Evolutionary conservation across 495 filamentous ascomycete species (phyloP), one percentile per base, ranked within the genome.

Genomic region (Aspergillus incahuasiensis): DNA sequence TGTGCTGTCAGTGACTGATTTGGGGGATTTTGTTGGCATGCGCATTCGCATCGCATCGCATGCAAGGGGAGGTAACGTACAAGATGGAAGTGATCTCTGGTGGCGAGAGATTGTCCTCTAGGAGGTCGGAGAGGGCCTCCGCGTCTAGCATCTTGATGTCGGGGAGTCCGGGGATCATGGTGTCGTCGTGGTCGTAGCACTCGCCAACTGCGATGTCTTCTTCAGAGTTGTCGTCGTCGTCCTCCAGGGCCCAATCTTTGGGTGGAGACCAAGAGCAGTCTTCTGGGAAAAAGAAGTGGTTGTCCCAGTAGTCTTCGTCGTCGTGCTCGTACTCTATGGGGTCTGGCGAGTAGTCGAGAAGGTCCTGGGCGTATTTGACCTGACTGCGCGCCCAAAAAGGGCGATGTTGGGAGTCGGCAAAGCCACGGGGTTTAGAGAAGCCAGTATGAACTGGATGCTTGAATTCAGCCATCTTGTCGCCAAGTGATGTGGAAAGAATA

Each of bases 141-240:
- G 73, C 69, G 62, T 78, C 73, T 12, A 78, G 59, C 74, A 78
- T 78, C 44, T 74, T 75, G 43, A 78, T 76, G 61, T 78, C 73
- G 18, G 74, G 74, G 28, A 78, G 71, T 25, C 71, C 72, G 53
- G 74, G 74, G 53, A 75, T 75, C 74, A 78, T 77, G 59, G 30
- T 70, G 70, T 67, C 63, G 66, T 58, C 46, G 45, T 46, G 46
- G 4, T 51, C 55, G 55, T 57, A 56, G 46, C 59, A 57, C 22
- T 48, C 50, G 11, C 46, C 50, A 11, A 43, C 28, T n/a, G 57
- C 22, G 24, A 52, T 59, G 32, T 59, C 52, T 43, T 56, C 48
- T 53, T 61, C 56, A 9, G 59, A 45, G 48, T 51, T 43, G 44
- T 64, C 53, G 19, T 69, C 63, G 28, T 67, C 58, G 21, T 35